Percentiles rank a stretch among this genome's conserved stretches.
phyloP scores from a whole-genome alignment of 768 basidiomycete genomes.

The Hericium rajendrae region DNA sequence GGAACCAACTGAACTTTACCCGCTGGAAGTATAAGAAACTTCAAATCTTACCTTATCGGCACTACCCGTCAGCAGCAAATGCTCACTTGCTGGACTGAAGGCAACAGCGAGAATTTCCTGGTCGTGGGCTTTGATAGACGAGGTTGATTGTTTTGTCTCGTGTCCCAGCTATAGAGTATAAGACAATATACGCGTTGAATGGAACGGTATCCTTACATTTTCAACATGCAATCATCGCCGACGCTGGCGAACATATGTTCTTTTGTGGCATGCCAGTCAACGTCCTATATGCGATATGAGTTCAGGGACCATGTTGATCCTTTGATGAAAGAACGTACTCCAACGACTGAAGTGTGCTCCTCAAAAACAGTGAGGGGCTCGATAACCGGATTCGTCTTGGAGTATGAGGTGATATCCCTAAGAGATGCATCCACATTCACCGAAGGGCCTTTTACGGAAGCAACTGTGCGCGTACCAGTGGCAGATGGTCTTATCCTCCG shows the following conservation, averaged over 20 bases:
- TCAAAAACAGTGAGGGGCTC: conserved; percentile 78
- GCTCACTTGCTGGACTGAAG: conserved; percentile 75
- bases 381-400: conserved; percentile 66
- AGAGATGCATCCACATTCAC: conserved; percentile 1
- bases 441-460: not conserved
- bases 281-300: conserved; percentile 49
- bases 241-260: conserved; percentile 89
- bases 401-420: conserved; percentile 91
- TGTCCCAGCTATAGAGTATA: conserved; percentile 74
- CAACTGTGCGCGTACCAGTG: conserved; percentile 60
- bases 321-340: conserved; percentile 40
- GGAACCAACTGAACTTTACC: not conserved
- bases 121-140: conserved; percentile 74
- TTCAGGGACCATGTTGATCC: no score
- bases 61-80: conserved; percentile 83
- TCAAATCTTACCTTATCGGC: conserved; percentile 69
- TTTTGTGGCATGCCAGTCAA: conserved; percentile 85
- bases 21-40: not conserved
- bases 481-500: conserved; percentile 93
- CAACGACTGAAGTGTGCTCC: conserved; percentile 88
- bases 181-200: conserved; percentile 2
- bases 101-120: conserved; percentile 86
- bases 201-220: conserved; percentile 54
- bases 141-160: conserved; percentile 64
- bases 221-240: conserved; percentile 89